Conservation (phyloP, 257 asterid species). For the Penstemon eatonii region DNA sequence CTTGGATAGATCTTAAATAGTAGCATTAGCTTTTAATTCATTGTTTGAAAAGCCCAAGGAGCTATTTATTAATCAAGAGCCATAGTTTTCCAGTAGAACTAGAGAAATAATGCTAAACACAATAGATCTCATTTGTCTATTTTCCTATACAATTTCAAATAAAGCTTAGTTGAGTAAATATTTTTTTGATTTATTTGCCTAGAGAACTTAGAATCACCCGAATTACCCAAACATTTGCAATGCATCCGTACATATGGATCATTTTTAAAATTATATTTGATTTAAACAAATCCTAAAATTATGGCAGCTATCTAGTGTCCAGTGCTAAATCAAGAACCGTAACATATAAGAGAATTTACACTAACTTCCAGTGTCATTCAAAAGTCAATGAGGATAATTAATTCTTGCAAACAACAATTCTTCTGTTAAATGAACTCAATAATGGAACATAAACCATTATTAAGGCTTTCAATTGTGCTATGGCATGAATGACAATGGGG, state of each 20-base stretch:
- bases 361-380: not conserved
- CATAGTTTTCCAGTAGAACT: constrained; percentile 2
- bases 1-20: constrained; percentile 11
- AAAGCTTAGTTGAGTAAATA: not conserved
- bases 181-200: not conserved
- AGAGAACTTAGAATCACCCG: not conserved
- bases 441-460: not conserved
- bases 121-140: not conserved
- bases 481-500: not conserved
- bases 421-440: not conserved
- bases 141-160: not conserved
- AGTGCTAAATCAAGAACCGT: not conserved
- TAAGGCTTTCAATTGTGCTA: not conserved
- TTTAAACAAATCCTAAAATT: not conserved
- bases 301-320: not conserved
- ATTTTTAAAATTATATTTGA: not conserved
- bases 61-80: not conserved
- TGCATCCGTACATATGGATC: not conserved
- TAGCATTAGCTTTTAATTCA: constrained; percentile 14
- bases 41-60: not conserved
- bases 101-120: not conserved
- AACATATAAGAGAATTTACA: constrained; percentile 11
- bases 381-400: not conserved
- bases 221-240: not conserved
- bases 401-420: not conserved